Conservation (phyloP, 176 grass and related monocot species). For the Saccharum officinarum region DNA sequence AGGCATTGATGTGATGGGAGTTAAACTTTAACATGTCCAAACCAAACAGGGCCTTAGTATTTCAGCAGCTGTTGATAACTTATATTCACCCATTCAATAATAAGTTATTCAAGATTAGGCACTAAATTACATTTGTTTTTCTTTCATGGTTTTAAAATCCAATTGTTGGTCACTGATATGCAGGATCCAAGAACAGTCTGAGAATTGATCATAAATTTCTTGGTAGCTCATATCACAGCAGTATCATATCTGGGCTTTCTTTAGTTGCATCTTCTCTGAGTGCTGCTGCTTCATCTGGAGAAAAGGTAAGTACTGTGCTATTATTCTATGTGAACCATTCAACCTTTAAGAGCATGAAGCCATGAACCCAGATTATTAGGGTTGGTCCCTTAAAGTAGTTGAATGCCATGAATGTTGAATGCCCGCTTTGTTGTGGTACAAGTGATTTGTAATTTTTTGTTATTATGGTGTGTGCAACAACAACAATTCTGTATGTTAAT, state of each 20-base stretch:
- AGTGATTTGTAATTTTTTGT: neutral
- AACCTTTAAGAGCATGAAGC: neutral
- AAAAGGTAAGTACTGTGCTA: conserved; percentile 53
- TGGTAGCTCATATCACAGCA: conserved; percentile 86
- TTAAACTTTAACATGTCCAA: too few species aligned
- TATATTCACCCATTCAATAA: conserved; percentile 9
- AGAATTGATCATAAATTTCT: conserved; percentile 82
- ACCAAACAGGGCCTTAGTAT: too few species aligned
- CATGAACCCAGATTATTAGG: neutral
- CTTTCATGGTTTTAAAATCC: neutral
- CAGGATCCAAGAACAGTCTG: conserved; percentile 63
- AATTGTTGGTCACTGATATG: conserved; percentile 20
- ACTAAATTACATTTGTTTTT: neutral
- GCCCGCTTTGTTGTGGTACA: neutral
- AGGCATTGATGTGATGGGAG: too few species aligned
- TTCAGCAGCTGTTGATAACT: neutral
- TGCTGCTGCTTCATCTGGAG: conserved; percentile 48
- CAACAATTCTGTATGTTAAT: neutral
- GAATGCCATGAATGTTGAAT: conserved; percentile 12
- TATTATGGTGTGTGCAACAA: neutral
- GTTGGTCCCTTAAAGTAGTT: neutral
- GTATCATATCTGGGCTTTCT: conserved; percentile 86
- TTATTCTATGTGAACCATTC: conserved; percentile 1
- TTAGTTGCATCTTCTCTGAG: conserved; percentile 72
- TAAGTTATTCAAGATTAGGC: neutral